Evolutionary conservation across 2,329 filamentous ascomycete species (phyloP), one percentile per base, ranked within the genome.

Genomic region (Didymella lethalis): DNA sequence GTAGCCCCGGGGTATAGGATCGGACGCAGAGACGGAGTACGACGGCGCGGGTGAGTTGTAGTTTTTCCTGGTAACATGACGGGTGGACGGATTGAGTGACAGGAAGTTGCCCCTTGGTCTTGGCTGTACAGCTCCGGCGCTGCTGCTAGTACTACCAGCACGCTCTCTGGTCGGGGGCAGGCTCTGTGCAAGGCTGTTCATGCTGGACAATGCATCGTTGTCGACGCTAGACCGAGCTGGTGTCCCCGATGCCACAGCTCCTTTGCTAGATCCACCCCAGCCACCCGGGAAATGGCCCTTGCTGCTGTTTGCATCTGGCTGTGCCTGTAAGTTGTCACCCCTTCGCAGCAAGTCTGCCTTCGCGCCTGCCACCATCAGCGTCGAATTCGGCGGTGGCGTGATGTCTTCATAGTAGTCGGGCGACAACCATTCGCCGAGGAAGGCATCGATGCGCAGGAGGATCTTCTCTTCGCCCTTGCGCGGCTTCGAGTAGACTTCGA

Each of bases 331-430:
- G 20, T 79, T 78, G 67, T 95, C 90, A 55, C 91, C 91, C 44
- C 89, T 86, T 53, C 90, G 86, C 46, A 97, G 82, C 3, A 99
- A 81, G 69, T 96, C 92, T 25, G 91, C 91, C 77, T 97, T 98
- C 29, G 95, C 94, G 40, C 87, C 87, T 26, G 91, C 90, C 2
- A 98, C 83, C 92, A 99, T 96, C 79, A 95, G 85, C 4, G 89
- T 86, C 3, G 92, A 94, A 43, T 88, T 87, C 0, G 95, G 95
- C 11, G 95, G 95, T 3, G 93, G 91, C 0, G 91, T 94, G 64
- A 97, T 97, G 51, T 90, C 85, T 63, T 97, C 93, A 71, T 94
- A 99, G 76, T 99, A 99, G 72, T 93, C 90, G 1, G 93, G 92
- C 2, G 90, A 91, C 29, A 98, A 83, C 95, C 95, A 99, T 82